Conservation (phyloP, 2,329 filamentous ascomycete species). For the Pseudogymnoascus sp. region DNA sequence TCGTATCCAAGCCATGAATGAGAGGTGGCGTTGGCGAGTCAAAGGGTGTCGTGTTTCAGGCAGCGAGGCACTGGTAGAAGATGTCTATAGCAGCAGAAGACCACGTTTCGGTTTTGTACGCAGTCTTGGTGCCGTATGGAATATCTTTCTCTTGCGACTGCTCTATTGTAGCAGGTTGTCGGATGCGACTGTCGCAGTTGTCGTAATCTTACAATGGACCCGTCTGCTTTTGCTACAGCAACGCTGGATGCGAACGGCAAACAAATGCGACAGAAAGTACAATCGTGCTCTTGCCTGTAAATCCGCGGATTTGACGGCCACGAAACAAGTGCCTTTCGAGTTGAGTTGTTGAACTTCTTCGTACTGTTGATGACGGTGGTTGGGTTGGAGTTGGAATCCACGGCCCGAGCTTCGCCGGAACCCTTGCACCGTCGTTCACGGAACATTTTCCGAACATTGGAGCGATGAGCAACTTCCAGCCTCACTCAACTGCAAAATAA, state of each 20-base stretch:
- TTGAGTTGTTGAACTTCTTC: slow-evolving; percentile 6
- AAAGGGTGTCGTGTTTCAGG: not conserved
- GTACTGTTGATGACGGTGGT: slow-evolving; percentile 9
- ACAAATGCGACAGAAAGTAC: slow-evolving; percentile 3
- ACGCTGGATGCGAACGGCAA: not conserved
- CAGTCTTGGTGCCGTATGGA: not conserved
- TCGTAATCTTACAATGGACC: slow-evolving; percentile 4
- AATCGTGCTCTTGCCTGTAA: slow-evolving; percentile 1
- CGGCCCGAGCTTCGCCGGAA: slow-evolving; percentile 9
- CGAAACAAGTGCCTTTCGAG: slow-evolving; percentile 3
- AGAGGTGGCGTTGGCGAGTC: slow-evolving; percentile 12
- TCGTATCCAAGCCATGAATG: slow-evolving; percentile 49
- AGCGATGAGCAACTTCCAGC: slow-evolving; percentile 4
- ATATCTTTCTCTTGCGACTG: not conserved
- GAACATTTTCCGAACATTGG: slow-evolving; percentile 7
- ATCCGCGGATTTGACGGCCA: slow-evolving; percentile 2
- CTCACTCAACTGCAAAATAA: not conserved
- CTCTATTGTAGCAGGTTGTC: not conserved
- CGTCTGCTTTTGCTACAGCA: not conserved
- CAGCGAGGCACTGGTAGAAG: not conserved
- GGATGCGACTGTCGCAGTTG: slow-evolving; percentile 3
- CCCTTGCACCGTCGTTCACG: not conserved
- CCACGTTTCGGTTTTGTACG: not conserved
- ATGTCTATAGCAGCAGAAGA: not conserved
- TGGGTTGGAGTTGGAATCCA: slow-evolving; percentile 2